A percentile compares a stretch with the other conserved stretches of the same genome.
Evolutionary conservation across 1,284 basidiomycete species (phyloP).

Genomic region (Fistulina hepatica): DNA sequence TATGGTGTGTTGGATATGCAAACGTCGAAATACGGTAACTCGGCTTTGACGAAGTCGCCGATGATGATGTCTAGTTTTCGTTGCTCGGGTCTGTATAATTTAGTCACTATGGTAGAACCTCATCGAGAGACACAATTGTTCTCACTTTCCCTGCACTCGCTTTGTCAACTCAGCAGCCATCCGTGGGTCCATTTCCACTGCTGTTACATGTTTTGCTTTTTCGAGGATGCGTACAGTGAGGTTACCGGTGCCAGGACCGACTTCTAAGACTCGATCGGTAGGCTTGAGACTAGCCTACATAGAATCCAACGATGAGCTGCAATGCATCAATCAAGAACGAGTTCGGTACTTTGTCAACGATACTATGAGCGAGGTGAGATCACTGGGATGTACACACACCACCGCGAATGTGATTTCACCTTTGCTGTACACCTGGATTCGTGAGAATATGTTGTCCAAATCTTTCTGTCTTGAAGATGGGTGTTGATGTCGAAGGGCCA

Average conservation of each 20-base stretch:
- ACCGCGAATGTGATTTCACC: slow-evolving; percentile 26
- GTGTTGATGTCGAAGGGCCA: slow-evolving; percentile 37
- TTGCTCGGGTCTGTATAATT: slow-evolving; percentile 14
- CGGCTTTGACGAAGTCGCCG: slow-evolving; percentile 78
- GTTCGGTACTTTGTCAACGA: neutral
- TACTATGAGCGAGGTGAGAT: neutral
- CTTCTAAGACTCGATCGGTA: slow-evolving; percentile 94
- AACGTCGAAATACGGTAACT: slow-evolving; percentile 96
- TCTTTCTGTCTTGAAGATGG: slow-evolving; percentile 75
- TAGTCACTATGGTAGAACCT: slow-evolving; percentile 2
- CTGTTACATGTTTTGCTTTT: slow-evolving; percentile 85
- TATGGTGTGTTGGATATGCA: slow-evolving; percentile 99
- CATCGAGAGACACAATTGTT: slow-evolving; percentile 22
- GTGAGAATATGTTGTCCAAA: slow-evolving; percentile 90
- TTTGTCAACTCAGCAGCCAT: slow-evolving; percentile 98
- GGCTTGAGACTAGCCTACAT: slow-evolving; percentile 81
- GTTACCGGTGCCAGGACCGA: slow-evolving; percentile 98
- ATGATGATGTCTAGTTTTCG: slow-evolving; percentile 17
- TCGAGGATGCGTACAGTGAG: slow-evolving; percentile 91
- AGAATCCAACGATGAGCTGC: neutral
- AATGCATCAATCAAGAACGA: neutral
- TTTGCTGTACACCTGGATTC: slow-evolving; percentile 74
- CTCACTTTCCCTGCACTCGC: slow-evolving; percentile 96
- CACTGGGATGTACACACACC: slow-evolving; percentile 18
- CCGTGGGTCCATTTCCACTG: slow-evolving; percentile 97